Conservation (phyloP, 495 filamentous ascomycete genomes). For the Xylaria acuta region DNA sequence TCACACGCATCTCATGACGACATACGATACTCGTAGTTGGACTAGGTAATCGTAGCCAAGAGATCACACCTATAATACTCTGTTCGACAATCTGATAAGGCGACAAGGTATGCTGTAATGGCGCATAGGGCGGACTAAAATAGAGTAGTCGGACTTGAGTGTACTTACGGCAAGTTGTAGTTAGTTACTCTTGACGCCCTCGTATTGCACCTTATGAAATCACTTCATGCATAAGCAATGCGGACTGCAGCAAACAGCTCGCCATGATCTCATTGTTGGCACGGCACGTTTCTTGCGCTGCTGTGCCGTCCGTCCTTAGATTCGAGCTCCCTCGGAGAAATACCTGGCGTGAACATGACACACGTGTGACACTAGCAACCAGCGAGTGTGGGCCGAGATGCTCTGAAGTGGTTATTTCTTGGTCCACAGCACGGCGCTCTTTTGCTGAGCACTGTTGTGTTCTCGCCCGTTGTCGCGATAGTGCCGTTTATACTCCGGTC, state of each 20-base stretch:
- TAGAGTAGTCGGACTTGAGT: neutral
- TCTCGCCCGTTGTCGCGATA: neutral
- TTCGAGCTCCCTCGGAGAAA: slow-evolving; percentile 7
- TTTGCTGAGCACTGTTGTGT: slow-evolving; percentile 6
- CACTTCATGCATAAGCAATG: neutral
- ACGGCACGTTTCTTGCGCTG: neutral
- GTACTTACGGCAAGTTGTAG: neutral
- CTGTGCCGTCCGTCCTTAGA: neutral
- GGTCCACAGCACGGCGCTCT: neutral
- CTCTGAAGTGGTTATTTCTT: neutral
- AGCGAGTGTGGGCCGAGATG: neutral
- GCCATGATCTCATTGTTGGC: neutral
- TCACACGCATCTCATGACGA: slow-evolving; percentile 1
- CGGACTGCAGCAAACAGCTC: neutral
- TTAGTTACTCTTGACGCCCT: neutral
- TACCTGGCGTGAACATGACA: slow-evolving; percentile 1
- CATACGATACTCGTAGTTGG: neutral
- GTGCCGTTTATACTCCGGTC: neutral
- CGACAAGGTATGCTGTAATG: neutral
- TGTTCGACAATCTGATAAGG: neutral
- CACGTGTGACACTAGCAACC: neutral
- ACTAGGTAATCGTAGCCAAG: neutral
- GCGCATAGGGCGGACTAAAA: neutral
- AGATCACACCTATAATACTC: neutral
- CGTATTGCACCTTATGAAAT: slow-evolving; percentile 4